Percentiles rank a stretch among this genome's conserved stretches.
Conservation (phyloP, 2,329 filamentous ascomycete genomes). For the Exophiala viscosa region DNA sequence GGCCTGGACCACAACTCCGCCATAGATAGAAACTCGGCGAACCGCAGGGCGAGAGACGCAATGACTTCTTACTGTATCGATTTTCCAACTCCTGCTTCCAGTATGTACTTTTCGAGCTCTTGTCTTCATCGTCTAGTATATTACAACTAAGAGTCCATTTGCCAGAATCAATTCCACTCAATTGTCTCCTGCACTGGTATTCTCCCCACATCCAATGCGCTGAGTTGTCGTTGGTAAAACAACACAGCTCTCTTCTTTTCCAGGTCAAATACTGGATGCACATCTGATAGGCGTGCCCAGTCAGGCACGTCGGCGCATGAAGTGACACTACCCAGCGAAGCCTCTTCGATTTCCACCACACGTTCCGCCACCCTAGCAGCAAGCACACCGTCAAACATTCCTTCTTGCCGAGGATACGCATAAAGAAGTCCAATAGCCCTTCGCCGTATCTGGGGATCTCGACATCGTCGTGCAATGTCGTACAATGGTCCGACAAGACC, state of each 20-base stretch:
- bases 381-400: conserved; percentile 26
- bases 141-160: too few species aligned
- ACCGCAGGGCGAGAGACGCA: too few species aligned
- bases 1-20: too few species aligned
- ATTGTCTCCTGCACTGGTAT: background rate
- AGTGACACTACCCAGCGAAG: background rate
- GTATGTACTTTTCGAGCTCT: too few species aligned
- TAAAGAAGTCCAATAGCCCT: conserved; percentile 24
- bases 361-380: conserved; percentile 26
- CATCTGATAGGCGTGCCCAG: conserved; percentile 2
- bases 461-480: conserved; percentile 26
- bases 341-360: conserved; percentile 28
- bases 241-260: background rate
- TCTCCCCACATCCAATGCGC: background rate
- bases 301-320: conserved; percentile 1
- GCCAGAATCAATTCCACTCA: background rate
- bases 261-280: background rate
- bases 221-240: background rate
- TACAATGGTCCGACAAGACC: conserved; percentile 26
- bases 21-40: too few species aligned
- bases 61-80: too few species aligned
- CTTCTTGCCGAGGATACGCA: conserved; percentile 26
- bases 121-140: too few species aligned
- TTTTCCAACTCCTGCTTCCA: too few species aligned
- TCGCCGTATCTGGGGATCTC: conserved; percentile 28